phyloP scores from a whole-genome alignment of 2,329 filamentous ascomycete species.

The Colletotrichum zoysiae region DNA sequence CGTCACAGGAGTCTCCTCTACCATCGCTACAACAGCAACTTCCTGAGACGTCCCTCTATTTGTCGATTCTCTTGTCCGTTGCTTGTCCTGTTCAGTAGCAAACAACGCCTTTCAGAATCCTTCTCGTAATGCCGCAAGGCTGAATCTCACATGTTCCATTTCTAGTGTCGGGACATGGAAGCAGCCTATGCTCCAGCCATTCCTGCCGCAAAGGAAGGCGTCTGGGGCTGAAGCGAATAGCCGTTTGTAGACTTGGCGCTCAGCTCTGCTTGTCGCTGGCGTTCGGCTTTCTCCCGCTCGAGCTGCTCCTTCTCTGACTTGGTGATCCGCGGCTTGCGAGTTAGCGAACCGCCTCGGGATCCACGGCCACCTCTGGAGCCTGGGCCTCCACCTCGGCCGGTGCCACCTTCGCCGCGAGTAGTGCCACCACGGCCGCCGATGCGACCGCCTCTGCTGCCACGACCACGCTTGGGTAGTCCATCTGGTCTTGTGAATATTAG shows the following conservation, averaged over 20 bases:
- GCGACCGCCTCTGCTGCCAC: conserved; percentile 60
- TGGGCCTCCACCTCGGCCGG: conserved; percentile 65
- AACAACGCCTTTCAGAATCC: not conserved
- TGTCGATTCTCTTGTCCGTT: conserved; percentile 5
- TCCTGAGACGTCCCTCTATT: not conserved
- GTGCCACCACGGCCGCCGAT: conserved; percentile 72
- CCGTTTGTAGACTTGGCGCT: conserved; percentile 54
- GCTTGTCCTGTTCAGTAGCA: not conserved
- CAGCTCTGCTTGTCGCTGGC: conserved; percentile 66
- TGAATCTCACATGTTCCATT: not conserved
- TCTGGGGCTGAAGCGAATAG: conserved; percentile 52
- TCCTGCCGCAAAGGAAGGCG: conserved; percentile 42
- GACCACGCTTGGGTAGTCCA: conserved; percentile 76
- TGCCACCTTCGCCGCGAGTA: conserved; percentile 64
- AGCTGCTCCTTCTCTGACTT: conserved; percentile 87
- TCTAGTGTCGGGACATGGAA: not conserved
- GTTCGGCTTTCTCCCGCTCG: conserved; percentile 84
- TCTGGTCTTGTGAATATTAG: conserved; percentile 68
- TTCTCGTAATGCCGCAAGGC: not conserved
- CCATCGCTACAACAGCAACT: conserved; percentile 16
- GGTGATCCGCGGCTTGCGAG: conserved; percentile 85
- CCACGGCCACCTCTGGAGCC: conserved; percentile 78
- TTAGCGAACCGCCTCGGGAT: conserved; percentile 80
- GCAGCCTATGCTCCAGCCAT: conserved; percentile 41
- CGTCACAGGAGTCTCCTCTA: conserved; percentile 7